Evolutionary conservation across 768 basidiomycete genomes (phyloP).

Genomic region (Lyophyllum decastes): DNA sequence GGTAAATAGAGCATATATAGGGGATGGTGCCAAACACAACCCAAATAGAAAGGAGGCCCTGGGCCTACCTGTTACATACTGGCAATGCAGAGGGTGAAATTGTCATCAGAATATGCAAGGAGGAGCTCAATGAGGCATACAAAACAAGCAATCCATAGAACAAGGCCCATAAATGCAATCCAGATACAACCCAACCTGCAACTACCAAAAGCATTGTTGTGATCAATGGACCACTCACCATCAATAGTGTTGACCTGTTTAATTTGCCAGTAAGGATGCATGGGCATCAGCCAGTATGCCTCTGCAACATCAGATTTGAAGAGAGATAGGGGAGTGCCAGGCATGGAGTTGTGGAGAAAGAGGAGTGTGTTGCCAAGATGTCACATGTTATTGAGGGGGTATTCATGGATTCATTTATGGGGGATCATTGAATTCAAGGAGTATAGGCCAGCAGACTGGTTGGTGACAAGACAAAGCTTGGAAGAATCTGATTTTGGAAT

Average conservation of each 20-base stretch:
- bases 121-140: conserved; percentile 18
- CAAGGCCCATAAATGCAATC: conserved; percentile 29
- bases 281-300: conserved; percentile 35
- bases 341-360: too few relatives aligned
- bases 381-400: background rate
- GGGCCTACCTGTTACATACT: too few relatives aligned
- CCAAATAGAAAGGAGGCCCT: too few relatives aligned
- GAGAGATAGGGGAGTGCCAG: background rate
- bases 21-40: too few relatives aligned
- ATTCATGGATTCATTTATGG: background rate
- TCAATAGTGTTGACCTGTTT: conserved; percentile 34
- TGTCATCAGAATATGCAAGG: conserved; percentile 12
- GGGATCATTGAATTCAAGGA: background rate
- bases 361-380: background rate
- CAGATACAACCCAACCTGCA: conserved; percentile 21
- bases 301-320: conserved; percentile 6
- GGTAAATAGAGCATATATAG: too few relatives aligned
- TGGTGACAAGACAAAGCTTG: conserved; percentile 34
- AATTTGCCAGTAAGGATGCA: conserved; percentile 42
- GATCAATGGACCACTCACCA: conserved; percentile 21
- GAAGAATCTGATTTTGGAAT: conserved; percentile 30
- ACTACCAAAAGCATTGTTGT: conserved; percentile 24
- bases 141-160: conserved; percentile 37
- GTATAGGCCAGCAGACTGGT: conserved; percentile 29
- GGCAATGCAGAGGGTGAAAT: too few relatives aligned